Evolutionary conservation across 2,329 filamentous ascomycete species (phyloP), one percentile per base, ranked within the genome.

Genomic region (Fusarium compactum): DNA sequence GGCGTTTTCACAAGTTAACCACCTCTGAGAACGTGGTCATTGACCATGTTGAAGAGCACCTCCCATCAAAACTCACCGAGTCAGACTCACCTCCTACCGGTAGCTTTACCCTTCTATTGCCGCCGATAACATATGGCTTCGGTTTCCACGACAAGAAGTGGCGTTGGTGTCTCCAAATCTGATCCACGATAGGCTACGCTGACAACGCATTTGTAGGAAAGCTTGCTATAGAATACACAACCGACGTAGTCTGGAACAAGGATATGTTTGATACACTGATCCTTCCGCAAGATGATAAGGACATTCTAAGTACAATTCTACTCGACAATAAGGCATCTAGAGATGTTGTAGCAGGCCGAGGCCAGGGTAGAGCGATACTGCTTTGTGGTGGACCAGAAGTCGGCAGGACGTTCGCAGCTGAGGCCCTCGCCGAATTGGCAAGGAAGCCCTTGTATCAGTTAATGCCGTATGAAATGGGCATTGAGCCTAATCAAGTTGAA

Each of bases 401-500:
- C 9, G 9, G 9, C 9, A 18, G 2, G 3, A 6, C 32, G 1
- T 6, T 38, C 5, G 16, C 9, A 11, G 32, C 16, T 2, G 1
- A 4, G 3, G 32, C 32, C 2, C 9, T 38, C 1, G 16, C 32
- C 32, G 32, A 38, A 38, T 11, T 4, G 4, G 9, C 9, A 11
- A 38, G 16, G 32, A 38, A n/a, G 32, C 16, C 32, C 16, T 6
- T 38, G 1, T 38, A 38, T n/a, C 32, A n/a, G 0, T 38, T 38
- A 4, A 2, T 2, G 1, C 32, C 32, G 3, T 11, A 10, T 6
- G 32, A 38, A n/a, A 1, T 38, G 0, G 32, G 32, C 16, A 11
- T 38, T 6, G 32, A 38, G 16, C 32, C 16, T 38, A 6, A 18
- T 1, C 32, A 38, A 11, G 32, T 38, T 6, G 32, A 10, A 16